Evolutionary conservation across 345 rosid species (phyloP).

Genomic region (Iberis pinnata): DNA sequence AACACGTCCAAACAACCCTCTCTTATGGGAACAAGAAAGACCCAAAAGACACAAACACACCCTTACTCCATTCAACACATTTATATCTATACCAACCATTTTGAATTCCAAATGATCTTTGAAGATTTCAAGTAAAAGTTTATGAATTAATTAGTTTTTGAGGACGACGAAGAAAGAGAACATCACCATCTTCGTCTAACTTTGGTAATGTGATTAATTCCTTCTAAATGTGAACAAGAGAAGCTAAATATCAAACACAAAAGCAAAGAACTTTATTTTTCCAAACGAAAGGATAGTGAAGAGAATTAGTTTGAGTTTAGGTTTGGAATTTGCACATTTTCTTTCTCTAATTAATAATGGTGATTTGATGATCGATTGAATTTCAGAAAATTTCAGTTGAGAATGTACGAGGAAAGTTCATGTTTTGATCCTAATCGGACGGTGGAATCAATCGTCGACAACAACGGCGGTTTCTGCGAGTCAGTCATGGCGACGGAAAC

Average conservation of each 20-base stretch:
- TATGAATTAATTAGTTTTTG: too few relatives aligned
- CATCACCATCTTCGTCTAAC: background rate
- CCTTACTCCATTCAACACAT: background rate
- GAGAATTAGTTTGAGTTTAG: constrained; percentile 26
- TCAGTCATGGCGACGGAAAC: background rate
- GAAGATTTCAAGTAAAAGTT: background rate
- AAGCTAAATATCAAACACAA: too few relatives aligned
- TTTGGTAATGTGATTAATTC: constrained; percentile 15
- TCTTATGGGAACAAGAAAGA: constrained; percentile 26
- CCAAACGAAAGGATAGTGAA: background rate
- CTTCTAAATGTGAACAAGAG: too few relatives aligned
- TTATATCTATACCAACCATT: too few relatives aligned
- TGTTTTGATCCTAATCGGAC: constrained; percentile 41
- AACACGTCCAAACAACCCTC: constrained; percentile 23
- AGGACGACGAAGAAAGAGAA: constrained; percentile 8
- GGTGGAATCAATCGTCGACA: constrained; percentile 26
- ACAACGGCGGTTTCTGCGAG: constrained; percentile 9
- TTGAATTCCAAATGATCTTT: constrained; percentile 1
- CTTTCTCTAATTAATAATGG: too few relatives aligned
- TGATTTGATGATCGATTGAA: too few relatives aligned
- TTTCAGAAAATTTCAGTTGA: background rate
- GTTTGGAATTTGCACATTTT: constrained; percentile 5
- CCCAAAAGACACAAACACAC: constrained; percentile 30
- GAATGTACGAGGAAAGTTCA: constrained; percentile 41
- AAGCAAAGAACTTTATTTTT: background rate